Base-by-base conservation (phyloP, 169 alveolate genomes). In the Cryptosporidium meleagridis region DNA sequence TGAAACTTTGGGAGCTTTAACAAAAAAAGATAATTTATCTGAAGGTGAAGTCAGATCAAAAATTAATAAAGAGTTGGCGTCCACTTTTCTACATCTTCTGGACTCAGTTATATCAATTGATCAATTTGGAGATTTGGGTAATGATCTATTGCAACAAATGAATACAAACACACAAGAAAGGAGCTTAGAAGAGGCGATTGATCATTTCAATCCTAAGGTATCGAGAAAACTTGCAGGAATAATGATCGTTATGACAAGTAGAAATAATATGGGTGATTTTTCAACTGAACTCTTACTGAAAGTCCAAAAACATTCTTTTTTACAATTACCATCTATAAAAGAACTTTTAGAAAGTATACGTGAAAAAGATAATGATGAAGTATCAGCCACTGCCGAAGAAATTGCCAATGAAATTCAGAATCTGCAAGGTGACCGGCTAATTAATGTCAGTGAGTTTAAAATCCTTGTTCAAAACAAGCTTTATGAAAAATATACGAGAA, bases 211-310 rank as follows among this genome's bases (percentile, higher is more conserved):
- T 4, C 16, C 37, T 41, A 53, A 58, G 10, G 45, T 73, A 18
- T 53, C 52, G 1, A 73, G 86, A 58, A 73, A 59, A 59, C 37
- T 80, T 5, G 23, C 39, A 10, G 89, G 89, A 21, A 12, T 80
- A 14, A 80, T 80, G 89, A 67, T 80, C 16, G 18, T 80, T 8
- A 62, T 80, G 80, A 80, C 89, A 23, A 67, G 69, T 3, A 62
- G 53, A 80, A 18, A 35, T 9, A 80, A 62, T 26, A 59, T 65
- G 35, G 23, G 41, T 9, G 18, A 16, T 18, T 62, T 61, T 8
- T 45, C 80, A 23, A 29, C 31, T 9, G 73, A 65, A 37, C 51
- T 80, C 26, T 33, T 80, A 41, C 7, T n/a, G 12, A 80, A 65
- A 61, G 14, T 80, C 37, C 73, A 80, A 26, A 80, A 52, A 45